These are phyloP conservation scores for Penicillium coffeae DNA, from an alignment of 495 filamentous ascomycete genomes.

Conservation along the genomic window DNA sequence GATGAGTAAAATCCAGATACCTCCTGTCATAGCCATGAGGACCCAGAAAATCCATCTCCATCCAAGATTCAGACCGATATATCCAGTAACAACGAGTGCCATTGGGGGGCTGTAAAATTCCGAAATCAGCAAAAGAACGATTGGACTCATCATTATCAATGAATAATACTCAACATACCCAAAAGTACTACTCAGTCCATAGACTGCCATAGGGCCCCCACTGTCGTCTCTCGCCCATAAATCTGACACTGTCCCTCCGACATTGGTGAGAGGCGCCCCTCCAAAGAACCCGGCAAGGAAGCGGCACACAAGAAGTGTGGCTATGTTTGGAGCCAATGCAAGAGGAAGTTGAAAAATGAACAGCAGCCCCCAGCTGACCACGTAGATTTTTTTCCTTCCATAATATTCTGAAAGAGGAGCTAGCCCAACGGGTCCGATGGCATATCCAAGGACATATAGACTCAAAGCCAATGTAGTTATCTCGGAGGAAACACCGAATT, in stretches of 20 bases:
- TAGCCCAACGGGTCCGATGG: conserved; percentile 53
- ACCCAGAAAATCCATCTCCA: conserved; percentile 46
- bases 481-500: conserved; percentile 39
- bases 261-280: conserved; percentile 48
- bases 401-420: conserved; percentile 64
- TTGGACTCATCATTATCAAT: not conserved
- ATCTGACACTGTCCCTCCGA: conserved; percentile 38
- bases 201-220: conserved; percentile 57
- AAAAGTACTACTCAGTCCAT: conserved; percentile 42
- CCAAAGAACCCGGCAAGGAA: conserved; percentile 55
- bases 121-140: not conserved
- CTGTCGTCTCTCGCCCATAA: conserved; percentile 46
- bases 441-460: conserved; percentile 52
- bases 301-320: conserved; percentile 53
- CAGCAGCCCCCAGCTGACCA: conserved; percentile 56
- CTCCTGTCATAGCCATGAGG: conserved; percentile 43
- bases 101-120: conserved; percentile 21
- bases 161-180: conserved; percentile 14
- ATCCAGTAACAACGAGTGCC: conserved; percentile 42
- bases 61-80: conserved; percentile 33
- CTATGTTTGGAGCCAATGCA: conserved; percentile 52
- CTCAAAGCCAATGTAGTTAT: conserved; percentile 48
- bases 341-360: conserved; percentile 57
- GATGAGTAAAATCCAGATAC: conserved; percentile 36
- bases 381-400: conserved; percentile 54